A percentile compares a stretch with the other conserved stretches of the same genome.
Evolutionary conservation across 352 stramenopile species (phyloP).

Genomic region (Pythium guiyangense): DNA sequence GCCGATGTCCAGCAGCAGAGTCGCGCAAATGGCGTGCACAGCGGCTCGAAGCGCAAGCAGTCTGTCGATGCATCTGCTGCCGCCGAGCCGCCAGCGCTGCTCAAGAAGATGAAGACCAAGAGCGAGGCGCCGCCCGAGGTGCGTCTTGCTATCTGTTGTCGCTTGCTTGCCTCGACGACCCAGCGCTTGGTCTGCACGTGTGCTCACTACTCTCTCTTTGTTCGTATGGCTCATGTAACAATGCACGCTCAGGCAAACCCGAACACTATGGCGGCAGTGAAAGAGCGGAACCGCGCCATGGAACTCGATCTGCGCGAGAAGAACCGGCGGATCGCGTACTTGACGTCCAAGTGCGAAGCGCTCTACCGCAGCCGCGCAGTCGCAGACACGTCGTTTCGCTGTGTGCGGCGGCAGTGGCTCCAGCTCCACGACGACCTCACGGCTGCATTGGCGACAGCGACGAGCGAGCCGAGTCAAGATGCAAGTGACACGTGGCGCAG

Average conservation of each 20-base stretch:
- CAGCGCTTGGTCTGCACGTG: constrained; percentile 1
- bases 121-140: constrained; percentile 52
- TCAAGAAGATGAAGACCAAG: constrained; percentile 72
- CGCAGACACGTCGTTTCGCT: constrained; percentile 43
- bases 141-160: background rate
- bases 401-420: constrained; percentile 57
- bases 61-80: background rate
- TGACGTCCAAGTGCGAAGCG: constrained; percentile 62
- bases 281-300: constrained; percentile 70
- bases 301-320: constrained; percentile 77
- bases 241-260: constrained; percentile 44
- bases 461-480: constrained; percentile 1
- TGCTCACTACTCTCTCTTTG: background rate
- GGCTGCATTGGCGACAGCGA: constrained; percentile 15
- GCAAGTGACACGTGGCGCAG: constrained; percentile 28
- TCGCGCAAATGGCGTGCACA: constrained; percentile 4
- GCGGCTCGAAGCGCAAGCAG: constrained; percentile 10
- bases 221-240: too few relatives aligned
- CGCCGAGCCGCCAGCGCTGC: constrained; percentile 3
- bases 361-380: constrained; percentile 55
- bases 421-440: constrained; percentile 61
- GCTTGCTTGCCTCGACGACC: background rate
- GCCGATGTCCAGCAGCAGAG: constrained; percentile 13
- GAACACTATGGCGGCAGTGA: constrained; percentile 69
- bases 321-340: constrained; percentile 69